Percentiles rank a stretch among this genome's conserved stretches.
These are phyloP conservation scores for Solanum bulbocastanum DNA, from an alignment of 257 asterid genomes.

Conservation along the genomic window DNA sequence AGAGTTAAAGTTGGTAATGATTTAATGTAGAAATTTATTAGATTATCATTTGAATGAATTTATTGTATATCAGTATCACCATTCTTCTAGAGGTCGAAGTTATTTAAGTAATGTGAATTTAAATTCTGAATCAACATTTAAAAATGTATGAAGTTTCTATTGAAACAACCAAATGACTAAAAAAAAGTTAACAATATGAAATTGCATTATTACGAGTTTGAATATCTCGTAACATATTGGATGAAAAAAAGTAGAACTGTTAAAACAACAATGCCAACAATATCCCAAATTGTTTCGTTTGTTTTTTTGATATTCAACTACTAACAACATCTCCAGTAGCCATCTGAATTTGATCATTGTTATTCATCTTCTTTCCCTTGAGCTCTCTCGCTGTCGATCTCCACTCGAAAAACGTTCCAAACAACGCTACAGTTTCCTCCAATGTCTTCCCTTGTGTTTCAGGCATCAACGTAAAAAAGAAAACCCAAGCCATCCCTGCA, in stretches of 20 bases:
- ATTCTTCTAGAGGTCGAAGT: background rate
- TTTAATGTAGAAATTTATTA: no score
- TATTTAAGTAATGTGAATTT: background rate
- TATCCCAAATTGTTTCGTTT: background rate
- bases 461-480: background rate
- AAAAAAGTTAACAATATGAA: background rate
- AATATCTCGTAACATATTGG: background rate
- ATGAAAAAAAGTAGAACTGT: background rate
- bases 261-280: background rate
- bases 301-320: background rate
- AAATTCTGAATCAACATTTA: background rate
- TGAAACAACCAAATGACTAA: background rate
- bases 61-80: background rate
- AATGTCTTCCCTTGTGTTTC: conserved; percentile 3
- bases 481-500: background rate
- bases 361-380: background rate
- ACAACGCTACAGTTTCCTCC: conserved; percentile 4
- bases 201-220: background rate
- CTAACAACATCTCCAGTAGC: background rate
- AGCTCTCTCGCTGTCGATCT: background rate
- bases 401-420: conserved; percentile 6
- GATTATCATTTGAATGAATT: background rate
- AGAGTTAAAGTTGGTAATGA: no score
- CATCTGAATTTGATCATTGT: background rate
- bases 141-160: background rate